Evolutionary conservation across 148 eudicot species (phyloP), one percentile per base, ranked within the genome.

Genomic region (Fallopia convolvulus): DNA sequence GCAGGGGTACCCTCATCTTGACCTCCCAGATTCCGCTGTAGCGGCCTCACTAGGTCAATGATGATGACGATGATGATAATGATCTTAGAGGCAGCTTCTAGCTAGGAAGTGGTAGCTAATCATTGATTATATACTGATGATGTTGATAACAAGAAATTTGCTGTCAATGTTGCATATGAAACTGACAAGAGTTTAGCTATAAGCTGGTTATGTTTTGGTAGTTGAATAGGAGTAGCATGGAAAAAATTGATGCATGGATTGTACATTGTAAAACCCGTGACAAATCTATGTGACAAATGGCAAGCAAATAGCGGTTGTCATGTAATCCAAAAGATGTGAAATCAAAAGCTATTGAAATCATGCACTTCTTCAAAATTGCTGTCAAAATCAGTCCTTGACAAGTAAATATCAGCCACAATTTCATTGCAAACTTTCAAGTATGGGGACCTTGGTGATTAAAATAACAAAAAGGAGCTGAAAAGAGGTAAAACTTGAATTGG

Each of bases 341-440:
- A 63, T 63, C 5, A 0, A 8, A 61, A 36, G 39, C 39, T 61
- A 61, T 21, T 30, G n/a, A 65, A 66, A 66, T 66, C 72, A 14
- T 68, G 36, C 44, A n/a, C 72, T 36, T 14, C 46, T 68, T 23
- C 44, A 68, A 68, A 68, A 33, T 36, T 68, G 72, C 72, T 68
- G 9, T 17, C 72, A 68, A 68, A 68, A 36, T 68, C 72, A 63
- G 70, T 63, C 70, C 70, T 63, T 63, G 41, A 63, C 70, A 68
- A 39, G 72, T 7, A 36, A 68, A 68, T 68, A 39, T 7, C 8
- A 68, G 72, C 72, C 72, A 68, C 72, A 68, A 68, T 42, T 36
- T 68, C 44, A 6, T 33, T 68, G 72, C 72, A 68, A 36, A 33
- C 1, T 36, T 20, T 33, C 2, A 7, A 33, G 20, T 17, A 36